Evolutionary conservation across 2,329 filamentous ascomycete species (phyloP).

Genomic region (Aspergillus ibericus): DNA sequence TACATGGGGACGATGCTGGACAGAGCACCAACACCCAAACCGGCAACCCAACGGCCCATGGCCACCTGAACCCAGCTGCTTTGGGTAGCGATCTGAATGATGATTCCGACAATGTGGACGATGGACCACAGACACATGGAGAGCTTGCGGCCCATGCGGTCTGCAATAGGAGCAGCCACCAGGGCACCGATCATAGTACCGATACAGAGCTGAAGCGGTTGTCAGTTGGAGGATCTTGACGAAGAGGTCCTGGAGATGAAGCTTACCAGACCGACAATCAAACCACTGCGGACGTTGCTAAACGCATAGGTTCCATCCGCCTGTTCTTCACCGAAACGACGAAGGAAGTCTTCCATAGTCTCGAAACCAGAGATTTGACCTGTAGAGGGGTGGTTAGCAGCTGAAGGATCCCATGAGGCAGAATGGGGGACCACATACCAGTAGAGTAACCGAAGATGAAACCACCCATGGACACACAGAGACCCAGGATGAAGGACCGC

Average conservation of each 20-base stretch:
- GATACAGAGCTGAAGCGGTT: constrained; percentile 41
- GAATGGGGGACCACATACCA: constrained; percentile 26
- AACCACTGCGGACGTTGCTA: constrained; percentile 45
- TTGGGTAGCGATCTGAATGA: constrained; percentile 47
- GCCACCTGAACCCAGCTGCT: constrained; percentile 47
- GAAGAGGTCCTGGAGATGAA: neutral
- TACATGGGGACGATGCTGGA: constrained; percentile 51
- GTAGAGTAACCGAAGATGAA: constrained; percentile 50
- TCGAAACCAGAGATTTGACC: constrained; percentile 49
- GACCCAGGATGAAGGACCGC: constrained; percentile 44
- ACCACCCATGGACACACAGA: constrained; percentile 50
- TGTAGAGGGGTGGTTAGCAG: constrained; percentile 13
- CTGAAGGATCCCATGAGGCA: neutral
- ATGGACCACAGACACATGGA: constrained; percentile 48
- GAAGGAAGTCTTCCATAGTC: constrained; percentile 48
- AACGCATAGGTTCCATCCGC: constrained; percentile 39
- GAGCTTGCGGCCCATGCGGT: constrained; percentile 46
- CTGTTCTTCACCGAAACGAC: constrained; percentile 40
- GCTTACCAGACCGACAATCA: constrained; percentile 48
- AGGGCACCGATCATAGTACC: constrained; percentile 47
- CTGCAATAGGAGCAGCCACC: constrained; percentile 46
- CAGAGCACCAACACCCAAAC: constrained; percentile 50
- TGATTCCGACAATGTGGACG: constrained; percentile 47
- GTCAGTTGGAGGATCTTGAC: constrained; percentile 10
- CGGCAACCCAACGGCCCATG: constrained; percentile 48